Evolutionary conservation across 208 protist species (phyloP).

Genomic region (Trypanosoma melophagium): DNA sequence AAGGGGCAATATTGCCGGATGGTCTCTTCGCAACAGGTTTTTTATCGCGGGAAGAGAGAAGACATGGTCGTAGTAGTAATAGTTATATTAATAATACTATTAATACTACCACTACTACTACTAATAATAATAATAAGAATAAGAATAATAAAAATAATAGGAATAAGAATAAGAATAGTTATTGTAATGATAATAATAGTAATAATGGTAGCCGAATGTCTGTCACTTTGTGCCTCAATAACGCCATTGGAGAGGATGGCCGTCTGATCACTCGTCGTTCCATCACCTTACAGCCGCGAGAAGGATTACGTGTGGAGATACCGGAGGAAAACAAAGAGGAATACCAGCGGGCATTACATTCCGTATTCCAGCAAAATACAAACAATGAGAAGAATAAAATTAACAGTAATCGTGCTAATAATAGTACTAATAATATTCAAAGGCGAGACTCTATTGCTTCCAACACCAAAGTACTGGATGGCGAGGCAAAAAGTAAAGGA

Average conservation of each 20-base stretch:
- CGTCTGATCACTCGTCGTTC: not conserved
- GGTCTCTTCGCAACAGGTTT: not conserved
- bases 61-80: not conserved
- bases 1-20: not conserved
- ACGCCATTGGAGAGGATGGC: not conserved
- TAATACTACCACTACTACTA: not conserved
- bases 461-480: no score
- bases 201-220: not conserved
- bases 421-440: no score
- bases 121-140: not conserved
- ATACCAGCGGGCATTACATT: not conserved
- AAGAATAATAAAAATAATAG: not conserved
- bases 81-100: not conserved
- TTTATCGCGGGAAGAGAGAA: not conserved
- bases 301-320: not conserved
- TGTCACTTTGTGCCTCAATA: not conserved
- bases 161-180: no score
- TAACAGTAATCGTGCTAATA: not conserved
- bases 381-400: not conserved
- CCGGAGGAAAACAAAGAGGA: conserved; percentile 4
- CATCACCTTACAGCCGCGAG: not conserved
- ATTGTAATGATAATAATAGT: no score
- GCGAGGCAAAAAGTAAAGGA: no score
- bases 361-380: not conserved
- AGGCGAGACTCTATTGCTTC: no score